Conservation (phyloP, 805 yeast species). For the Teunomyces funiuensis region DNA sequence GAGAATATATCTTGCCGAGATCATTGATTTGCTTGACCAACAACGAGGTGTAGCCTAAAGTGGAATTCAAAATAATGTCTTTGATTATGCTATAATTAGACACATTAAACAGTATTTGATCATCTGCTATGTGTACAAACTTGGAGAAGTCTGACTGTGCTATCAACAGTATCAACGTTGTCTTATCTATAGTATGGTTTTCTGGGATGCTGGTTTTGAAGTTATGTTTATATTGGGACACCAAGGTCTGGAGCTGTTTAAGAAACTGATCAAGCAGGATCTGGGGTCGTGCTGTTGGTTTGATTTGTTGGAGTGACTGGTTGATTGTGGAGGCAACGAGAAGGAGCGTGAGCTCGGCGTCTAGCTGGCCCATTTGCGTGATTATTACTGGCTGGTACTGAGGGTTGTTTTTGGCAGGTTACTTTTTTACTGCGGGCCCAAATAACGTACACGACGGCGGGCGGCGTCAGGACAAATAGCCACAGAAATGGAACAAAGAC, state of each 20-base stretch:
- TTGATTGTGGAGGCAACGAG: conserved; percentile 14
- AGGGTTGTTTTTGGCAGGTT: not conserved
- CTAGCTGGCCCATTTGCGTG: conserved; percentile 4
- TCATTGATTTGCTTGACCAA: conserved; percentile 25
- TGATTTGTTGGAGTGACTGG: conserved; percentile 7
- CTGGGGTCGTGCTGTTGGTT: conserved; percentile 1
- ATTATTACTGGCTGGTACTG: not conserved
- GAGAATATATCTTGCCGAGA: conserved; percentile 7
- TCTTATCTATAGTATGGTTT: conserved; percentile 6
- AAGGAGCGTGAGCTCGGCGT: conserved; percentile 10
- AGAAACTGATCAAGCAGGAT: conserved; percentile 9
- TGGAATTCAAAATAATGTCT: conserved; percentile 21
- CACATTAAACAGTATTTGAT: conserved; percentile 20
- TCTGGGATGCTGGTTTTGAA: conserved; percentile 5
- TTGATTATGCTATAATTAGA: conserved; percentile 21
- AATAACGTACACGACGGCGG: not conserved
- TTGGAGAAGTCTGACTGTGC: conserved; percentile 17
- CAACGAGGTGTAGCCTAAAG: conserved; percentile 17
- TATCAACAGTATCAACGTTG: conserved; percentile 12
- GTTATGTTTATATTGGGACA: conserved; percentile 5
- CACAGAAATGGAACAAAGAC: too few species aligned
- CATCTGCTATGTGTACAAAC: conserved; percentile 20
- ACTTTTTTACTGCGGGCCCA: not conserved
- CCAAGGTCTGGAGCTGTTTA: conserved; percentile 6
- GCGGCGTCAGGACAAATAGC: too few species aligned